Percentiles rank a stretch among this genome's conserved stretches.
Conservation (phyloP, 2,329 filamentous ascomycete species). For the Blumeriella jaapii region DNA sequence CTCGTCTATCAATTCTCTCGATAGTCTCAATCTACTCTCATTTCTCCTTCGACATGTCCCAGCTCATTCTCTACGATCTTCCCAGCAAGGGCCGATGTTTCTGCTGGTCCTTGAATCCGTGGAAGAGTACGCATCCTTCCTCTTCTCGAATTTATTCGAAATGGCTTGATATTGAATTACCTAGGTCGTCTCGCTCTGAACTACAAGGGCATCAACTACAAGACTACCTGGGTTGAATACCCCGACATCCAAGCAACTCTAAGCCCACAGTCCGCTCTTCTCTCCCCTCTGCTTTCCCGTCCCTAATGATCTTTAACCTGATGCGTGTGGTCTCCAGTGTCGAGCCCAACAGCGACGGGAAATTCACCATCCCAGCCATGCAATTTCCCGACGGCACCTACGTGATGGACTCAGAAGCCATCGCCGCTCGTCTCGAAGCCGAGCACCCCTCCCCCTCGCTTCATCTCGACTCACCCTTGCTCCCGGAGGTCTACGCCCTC, state of each 20-base stretch:
- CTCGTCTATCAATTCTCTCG: not conserved
- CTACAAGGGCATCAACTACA: slow-evolving; percentile 55
- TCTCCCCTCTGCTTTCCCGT: slow-evolving; percentile 8
- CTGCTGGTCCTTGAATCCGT: slow-evolving; percentile 57
- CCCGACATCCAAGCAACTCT: slow-evolving; percentile 49
- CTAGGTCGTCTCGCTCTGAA: slow-evolving; percentile 54
- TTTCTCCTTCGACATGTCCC: not conserved
- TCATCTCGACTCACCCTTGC: slow-evolving; percentile 42
- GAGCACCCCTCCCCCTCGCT: slow-evolving; percentile 46
- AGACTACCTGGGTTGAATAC: slow-evolving; percentile 59
- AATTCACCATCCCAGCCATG: slow-evolving; percentile 46
- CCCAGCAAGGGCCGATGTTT: slow-evolving; percentile 38
- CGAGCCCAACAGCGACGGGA: not conserved
- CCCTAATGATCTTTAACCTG: too few relatives aligned
- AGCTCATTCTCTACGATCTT: slow-evolving; percentile 49
- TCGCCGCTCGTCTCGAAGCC: slow-evolving; percentile 47
- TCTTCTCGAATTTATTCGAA: too few relatives aligned
- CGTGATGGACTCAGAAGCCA: slow-evolving; percentile 52
- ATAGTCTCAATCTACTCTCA: not conserved
- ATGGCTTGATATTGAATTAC: slow-evolving; percentile 3
- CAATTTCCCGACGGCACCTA: slow-evolving; percentile 43
- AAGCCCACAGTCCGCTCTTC: slow-evolving; percentile 37
- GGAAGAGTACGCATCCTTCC: slow-evolving; percentile 44
- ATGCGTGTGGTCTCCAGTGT: too few relatives aligned
- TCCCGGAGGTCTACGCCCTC: slow-evolving; percentile 33